Evolutionary conservation across 768 basidiomycete genomes (phyloP), one percentile per base, ranked within the genome.

Genomic region (Termitomyces bulborhizus): DNA sequence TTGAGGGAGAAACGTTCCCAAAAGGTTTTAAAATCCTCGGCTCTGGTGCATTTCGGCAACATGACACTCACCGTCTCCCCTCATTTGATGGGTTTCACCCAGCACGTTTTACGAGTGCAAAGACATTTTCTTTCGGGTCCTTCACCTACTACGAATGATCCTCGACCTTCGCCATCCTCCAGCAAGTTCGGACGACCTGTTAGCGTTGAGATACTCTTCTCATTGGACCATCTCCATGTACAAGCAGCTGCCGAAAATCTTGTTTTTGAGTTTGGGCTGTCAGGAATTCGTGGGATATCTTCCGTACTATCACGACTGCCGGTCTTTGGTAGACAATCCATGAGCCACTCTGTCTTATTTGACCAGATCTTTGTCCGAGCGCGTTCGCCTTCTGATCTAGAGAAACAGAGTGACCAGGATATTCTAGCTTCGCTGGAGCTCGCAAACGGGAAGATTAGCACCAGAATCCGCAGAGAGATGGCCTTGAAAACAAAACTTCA

Each of bases 231-330:
- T 7, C 59, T 86, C 42, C 74, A 73, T 27, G 62, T 88, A n/a
- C 79, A 77, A 53, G 86, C 86, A 7, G 83, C 80, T 5, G 86
- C 88, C 6, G 85, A 86, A 63, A 89, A 84, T 62, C 72, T 91
- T 29, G 72, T 81, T 16, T 78, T 88, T 53, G 88, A 86, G 51
- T 75, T 85, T 53, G 78, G 78, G 15, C 63, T 80, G 26, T 68
- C 73, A 3, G 68, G 66, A 12, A 56, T 79, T 9, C 75, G 72
- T 51, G 64, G 70, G 40, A 66, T 68, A 9, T 74, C 75, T 5
- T 74, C 71, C 15, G 53, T 67, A 13, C 56, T 79, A 21, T 65
- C 71, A 41, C 56, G 58, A 58, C 58, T 60, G 48, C 63, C 68
- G 47, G 58, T 61, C 55, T 65, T 64, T 40, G 59, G 47, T 21